phyloP scores from a whole-genome alignment of 306 rosid genomes.

The Mimosa pudica region DNA sequence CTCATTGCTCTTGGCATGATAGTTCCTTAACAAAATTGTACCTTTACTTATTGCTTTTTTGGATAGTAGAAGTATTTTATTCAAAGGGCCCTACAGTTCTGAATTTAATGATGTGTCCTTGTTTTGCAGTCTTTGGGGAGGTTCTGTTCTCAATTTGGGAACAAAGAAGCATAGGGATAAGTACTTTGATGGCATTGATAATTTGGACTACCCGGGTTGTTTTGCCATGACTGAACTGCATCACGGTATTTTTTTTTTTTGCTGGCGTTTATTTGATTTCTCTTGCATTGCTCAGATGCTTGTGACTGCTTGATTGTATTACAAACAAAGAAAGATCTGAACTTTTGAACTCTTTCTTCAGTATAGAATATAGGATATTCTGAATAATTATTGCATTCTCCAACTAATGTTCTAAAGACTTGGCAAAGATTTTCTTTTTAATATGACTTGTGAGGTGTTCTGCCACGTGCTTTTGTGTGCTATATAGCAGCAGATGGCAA shows the following conservation, averaged over 20 bases:
- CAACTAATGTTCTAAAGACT: neutral
- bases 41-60: too few relatives aligned
- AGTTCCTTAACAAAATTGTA: too few relatives aligned
- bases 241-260: constrained; percentile 61
- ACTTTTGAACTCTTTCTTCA: neutral
- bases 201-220: constrained; percentile 84
- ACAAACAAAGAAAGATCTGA: neutral
- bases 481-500: neutral
- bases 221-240: constrained; percentile 98
- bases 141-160: constrained; percentile 86
- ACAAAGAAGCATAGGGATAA: constrained; percentile 90
- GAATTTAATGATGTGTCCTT: neutral
- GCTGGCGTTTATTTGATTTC: neutral
- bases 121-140: constrained; percentile 90
- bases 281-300: neutral
- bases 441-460: neutral
- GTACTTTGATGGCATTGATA: constrained; percentile 85
- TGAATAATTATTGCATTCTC: neutral
- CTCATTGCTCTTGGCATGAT: too few relatives aligned
- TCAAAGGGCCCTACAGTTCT: neutral
- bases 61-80: neutral
- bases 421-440: neutral
- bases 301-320: neutral
- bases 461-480: neutral
- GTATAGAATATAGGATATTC: neutral